phyloP scores from a whole-genome alignment of 208 protist genomes.

The Giardia duodenalis region DNA sequence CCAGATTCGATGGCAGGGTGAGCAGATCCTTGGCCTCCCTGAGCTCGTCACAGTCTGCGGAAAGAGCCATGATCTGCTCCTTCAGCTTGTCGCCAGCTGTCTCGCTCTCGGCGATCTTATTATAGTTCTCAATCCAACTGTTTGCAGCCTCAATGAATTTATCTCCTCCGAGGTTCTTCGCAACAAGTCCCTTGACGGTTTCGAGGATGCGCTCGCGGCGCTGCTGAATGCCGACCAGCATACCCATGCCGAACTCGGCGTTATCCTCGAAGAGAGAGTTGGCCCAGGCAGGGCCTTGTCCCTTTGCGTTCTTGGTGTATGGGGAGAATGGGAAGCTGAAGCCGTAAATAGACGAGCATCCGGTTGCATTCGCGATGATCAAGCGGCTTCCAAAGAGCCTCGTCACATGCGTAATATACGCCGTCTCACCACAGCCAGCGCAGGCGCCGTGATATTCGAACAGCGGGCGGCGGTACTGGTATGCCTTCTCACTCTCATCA shows the following conservation, averaged over 20 bases:
- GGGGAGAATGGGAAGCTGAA: slow-evolving; percentile 35
- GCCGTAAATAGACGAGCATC: slow-evolving; percentile 48
- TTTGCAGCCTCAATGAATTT: neutral
- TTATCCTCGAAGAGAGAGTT: slow-evolving; percentile 51
- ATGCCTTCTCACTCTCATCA: slow-evolving; percentile 12
- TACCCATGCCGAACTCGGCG: slow-evolving; percentile 45
- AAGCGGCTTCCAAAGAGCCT: slow-evolving; percentile 58
- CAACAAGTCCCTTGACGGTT: neutral
- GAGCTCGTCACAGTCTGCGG: neutral
- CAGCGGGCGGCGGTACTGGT: slow-evolving; percentile 53
- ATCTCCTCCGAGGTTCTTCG: neutral
- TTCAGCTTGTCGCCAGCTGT: neutral
- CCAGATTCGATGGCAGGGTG: neutral
- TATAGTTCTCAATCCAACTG: slow-evolving; percentile 1
- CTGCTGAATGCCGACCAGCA: slow-evolving; percentile 24
- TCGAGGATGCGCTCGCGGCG: slow-evolving; percentile 26
- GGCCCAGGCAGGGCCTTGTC: slow-evolving; percentile 41
- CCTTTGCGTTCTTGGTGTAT: slow-evolving; percentile 35
- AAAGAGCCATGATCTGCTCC: neutral
- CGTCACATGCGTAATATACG: slow-evolving; percentile 56
- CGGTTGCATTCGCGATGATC: slow-evolving; percentile 58
- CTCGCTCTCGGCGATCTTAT: neutral
- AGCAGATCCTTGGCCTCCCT: neutral
- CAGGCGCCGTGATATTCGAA: slow-evolving; percentile 60
- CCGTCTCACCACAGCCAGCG: slow-evolving; percentile 58